A percentile compares a stretch with the other conserved stretches of the same genome.
Evolutionary conservation across 768 basidiomycete genomes (phyloP).

Genomic region (Nevesoporus exiguus): DNA sequence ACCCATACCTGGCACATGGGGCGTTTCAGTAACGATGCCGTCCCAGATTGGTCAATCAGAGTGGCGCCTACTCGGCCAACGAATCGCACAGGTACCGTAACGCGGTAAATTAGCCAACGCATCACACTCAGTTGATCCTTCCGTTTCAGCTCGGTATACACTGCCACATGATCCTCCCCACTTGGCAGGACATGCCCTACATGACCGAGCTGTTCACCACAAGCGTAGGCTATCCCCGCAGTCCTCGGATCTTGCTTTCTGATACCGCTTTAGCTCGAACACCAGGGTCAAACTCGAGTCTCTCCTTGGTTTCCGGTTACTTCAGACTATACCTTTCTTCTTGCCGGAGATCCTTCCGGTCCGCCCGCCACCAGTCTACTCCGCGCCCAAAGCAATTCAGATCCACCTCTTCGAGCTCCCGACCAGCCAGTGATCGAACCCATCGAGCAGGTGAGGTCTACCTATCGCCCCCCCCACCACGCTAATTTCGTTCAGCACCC

Average conservation of each 20-base stretch:
- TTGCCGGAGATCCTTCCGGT: slow-evolving; percentile 38
- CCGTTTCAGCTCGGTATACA: slow-evolving; percentile 47
- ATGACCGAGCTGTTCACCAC: slow-evolving; percentile 48
- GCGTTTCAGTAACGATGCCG: slow-evolving; percentile 23
- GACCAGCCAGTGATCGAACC: slow-evolving; percentile 8
- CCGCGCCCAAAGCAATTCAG: not conserved
- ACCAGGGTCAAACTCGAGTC: slow-evolving; percentile 22
- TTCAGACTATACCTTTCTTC: slow-evolving; percentile 37
- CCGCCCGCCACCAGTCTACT: slow-evolving; percentile 10
- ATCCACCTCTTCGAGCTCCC: slow-evolving; percentile 3
- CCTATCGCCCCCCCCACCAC: not conserved
- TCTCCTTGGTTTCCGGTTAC: slow-evolving; percentile 42
- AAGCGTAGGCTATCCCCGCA: slow-evolving; percentile 32
- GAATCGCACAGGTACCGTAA: slow-evolving; percentile 42
- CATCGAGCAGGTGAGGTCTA: slow-evolving; percentile 12
- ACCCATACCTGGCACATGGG: slow-evolving; percentile 35
- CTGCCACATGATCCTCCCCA: slow-evolving; percentile 54
- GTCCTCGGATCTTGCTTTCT: not conserved
- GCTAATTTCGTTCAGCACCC: slow-evolving; percentile 12
- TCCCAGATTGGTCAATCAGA: slow-evolving; percentile 33
- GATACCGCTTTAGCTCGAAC: slow-evolving; percentile 18
- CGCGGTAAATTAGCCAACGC: not conserved
- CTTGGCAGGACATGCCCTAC: slow-evolving; percentile 43
- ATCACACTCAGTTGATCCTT: slow-evolving; percentile 18
- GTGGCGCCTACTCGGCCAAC: slow-evolving; percentile 43